Percentiles rank a stretch among this genome's conserved stretches.
These are phyloP conservation scores for Massarina eburnea DNA, from an alignment of 2,329 filamentous ascomycete genomes.

Conservation along the genomic window DNA sequence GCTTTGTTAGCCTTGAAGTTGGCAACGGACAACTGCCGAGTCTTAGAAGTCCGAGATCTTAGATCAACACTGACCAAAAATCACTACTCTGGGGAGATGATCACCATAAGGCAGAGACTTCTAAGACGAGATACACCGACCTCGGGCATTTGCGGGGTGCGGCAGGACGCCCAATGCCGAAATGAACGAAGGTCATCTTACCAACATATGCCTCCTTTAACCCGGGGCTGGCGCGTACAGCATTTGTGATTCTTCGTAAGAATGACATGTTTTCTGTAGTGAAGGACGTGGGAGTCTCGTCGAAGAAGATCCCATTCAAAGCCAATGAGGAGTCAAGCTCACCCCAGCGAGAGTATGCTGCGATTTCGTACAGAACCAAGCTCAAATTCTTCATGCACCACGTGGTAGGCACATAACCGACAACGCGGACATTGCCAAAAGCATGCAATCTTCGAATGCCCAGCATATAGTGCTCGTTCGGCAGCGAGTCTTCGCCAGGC, in stretches of 20 bases:
- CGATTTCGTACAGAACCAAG: constrained; percentile 43
- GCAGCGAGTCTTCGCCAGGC: constrained; percentile 47
- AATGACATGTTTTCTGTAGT: constrained; percentile 19
- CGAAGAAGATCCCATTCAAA: constrained; percentile 53
- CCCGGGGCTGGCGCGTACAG: constrained; percentile 18
- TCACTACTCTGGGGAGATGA: constrained; percentile 10
- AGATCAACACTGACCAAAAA: constrained; percentile 8
- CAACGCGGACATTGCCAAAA: constrained; percentile 51
- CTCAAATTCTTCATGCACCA: constrained; percentile 42
- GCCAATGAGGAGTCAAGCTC: constrained; percentile 42
- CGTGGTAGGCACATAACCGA: constrained; percentile 55
- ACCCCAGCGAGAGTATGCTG: constrained; percentile 50
- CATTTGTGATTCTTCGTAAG: constrained; percentile 20
- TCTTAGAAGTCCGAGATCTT: constrained; percentile 2
- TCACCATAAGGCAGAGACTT: constrained; percentile 13
- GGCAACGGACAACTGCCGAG: constrained; percentile 24
- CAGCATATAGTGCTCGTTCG: constrained; percentile 48
- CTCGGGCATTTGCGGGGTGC: constrained; percentile 15
- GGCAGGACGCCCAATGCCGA: constrained; percentile 18
- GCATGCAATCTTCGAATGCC: constrained; percentile 46
- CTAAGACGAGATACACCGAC: constrained; percentile 13
- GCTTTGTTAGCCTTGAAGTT: constrained; percentile 23
- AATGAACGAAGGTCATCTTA: constrained; percentile 21
- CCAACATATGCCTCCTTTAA: constrained; percentile 29
- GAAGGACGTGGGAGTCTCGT: constrained; percentile 46